Evolutionary conservation across 1,284 basidiomycete species (phyloP), one percentile per base, ranked within the genome.

Genomic region (Jaminaea rosea): DNA sequence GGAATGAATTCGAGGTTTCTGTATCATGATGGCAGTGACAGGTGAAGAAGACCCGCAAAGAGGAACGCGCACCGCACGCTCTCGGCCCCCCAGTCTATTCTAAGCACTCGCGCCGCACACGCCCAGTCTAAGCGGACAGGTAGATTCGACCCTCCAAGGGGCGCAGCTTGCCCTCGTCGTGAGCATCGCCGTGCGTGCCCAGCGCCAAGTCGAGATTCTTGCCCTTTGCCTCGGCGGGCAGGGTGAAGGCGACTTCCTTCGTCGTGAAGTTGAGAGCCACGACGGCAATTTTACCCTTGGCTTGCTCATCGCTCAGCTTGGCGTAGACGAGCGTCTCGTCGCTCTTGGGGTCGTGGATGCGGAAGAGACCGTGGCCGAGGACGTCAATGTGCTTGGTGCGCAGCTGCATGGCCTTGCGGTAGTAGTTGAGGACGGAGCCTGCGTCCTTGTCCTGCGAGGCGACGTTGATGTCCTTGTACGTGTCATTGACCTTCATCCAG

Each of bases 401-500:
- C 1, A 81, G 55, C 9, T 55, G 59, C 21, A 87, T 65, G 4
- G 82, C 78, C 7, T 69, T 62, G 62, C 81, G 81, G 78, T 81
- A 87, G 64, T 85, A 87, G 2, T 75, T 62, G 44, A 78, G 77
- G 3, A 85, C 81, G 57, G 81, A 83, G 11, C 75, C 53, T 0
- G 75, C 57, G 47, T 84, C 79, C 0, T 68, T 57, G 8, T 78
- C 47, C 68, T 85, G 81, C 4, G 69, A 73, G 1, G 72, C 77
- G 7, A 79, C 83, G 65, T 87, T 87, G 80, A 83, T 85, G 24
- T 2, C 19, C 2, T 73, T 62, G 64, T 82, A 84, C 62, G 86
- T 83, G 39, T 85, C 83, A 62, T 85, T 83, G 8, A 84, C 80
- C 11, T 83, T 77, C 84, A 87, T 87, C 86, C 85, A 88, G 0